A percentile compares a stretch with the other conserved stretches of the same genome.
These are phyloP conservation scores for Hypericum androsaemum DNA, from an alignment of 345 rosid genomes.

Conservation along the genomic window DNA sequence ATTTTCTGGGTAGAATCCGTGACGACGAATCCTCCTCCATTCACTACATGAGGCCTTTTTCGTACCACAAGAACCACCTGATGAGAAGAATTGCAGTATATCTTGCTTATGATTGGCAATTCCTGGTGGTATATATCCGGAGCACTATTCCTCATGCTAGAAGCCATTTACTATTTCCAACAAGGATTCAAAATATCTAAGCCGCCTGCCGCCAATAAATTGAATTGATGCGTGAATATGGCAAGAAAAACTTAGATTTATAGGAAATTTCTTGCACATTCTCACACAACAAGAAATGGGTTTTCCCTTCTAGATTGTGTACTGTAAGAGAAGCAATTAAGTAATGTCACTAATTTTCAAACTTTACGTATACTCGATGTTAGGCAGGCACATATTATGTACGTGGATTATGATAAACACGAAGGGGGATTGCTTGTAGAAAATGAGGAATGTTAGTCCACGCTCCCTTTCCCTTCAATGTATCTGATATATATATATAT, in stretches of 20 bases:
- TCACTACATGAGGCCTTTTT: conserved; percentile 58
- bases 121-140: not conserved
- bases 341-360: too few species aligned
- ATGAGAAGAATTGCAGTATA: conserved; percentile 49
- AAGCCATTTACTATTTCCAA: conserved; percentile 1
- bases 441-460: conserved; percentile 7
- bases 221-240: too few species aligned
- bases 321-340: too few species aligned
- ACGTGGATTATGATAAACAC: not conserved
- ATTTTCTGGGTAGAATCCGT: conserved; percentile 49
- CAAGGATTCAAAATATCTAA: too few species aligned
- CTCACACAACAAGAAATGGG: too few species aligned
- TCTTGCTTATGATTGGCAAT: conserved; percentile 45
- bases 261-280: too few species aligned
- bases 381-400: conserved; percentile 19
- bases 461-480: conserved; percentile 6
- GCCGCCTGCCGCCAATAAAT: too few species aligned
- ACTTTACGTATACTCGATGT: not conserved
- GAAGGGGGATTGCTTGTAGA: conserved; percentile 11
- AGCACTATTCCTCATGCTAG: conserved; percentile 3
- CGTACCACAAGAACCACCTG: conserved; percentile 53
- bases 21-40: conserved; percentile 89
- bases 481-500: too few species aligned
- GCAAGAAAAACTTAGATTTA: too few species aligned
- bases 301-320: too few species aligned